Conservation (phyloP, 306 rosid genomes). For the Dalbergia cultrata region DNA sequence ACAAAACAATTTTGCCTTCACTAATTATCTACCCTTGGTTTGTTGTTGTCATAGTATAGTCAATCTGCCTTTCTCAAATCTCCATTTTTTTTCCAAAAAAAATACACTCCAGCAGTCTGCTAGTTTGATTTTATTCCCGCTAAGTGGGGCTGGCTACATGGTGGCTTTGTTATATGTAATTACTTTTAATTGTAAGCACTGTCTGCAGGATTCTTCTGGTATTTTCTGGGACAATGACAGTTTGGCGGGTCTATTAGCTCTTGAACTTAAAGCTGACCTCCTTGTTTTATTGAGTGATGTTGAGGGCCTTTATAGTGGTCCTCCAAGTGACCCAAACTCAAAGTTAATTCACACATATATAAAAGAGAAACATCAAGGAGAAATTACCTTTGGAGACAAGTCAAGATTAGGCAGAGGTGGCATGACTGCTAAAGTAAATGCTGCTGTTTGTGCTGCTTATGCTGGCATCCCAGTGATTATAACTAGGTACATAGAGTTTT, state of each 20-base stretch:
- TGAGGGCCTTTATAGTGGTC: constrained; percentile 94
- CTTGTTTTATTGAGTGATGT: constrained; percentile 94
- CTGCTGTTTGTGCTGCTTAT: constrained; percentile 83
- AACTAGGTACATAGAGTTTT: constrained; percentile 70
- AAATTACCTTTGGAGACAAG: constrained; percentile 95
- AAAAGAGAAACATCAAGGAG: constrained; percentile 80
- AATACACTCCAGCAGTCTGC: neutral
- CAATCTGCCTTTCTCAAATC: constrained; percentile 4
- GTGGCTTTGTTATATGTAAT: constrained; percentile 20
- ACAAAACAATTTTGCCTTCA: neutral
- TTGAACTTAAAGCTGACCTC: constrained; percentile 93
- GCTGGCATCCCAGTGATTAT: constrained; percentile 89
- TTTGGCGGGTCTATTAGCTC: constrained; percentile 89
- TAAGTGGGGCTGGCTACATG: constrained; percentile 9
- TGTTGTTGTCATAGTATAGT: neutral
- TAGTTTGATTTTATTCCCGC: constrained; percentile 15
- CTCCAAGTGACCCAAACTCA: constrained; percentile 89
- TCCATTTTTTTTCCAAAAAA: neutral
- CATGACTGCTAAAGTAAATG: constrained; percentile 94
- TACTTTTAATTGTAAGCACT: constrained; percentile 47
- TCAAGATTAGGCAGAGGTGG: constrained; percentile 97
- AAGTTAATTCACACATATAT: constrained; percentile 86
- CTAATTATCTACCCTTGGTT: neutral
- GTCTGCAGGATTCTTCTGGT: constrained; percentile 91
- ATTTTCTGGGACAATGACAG: constrained; percentile 99